phyloP scores from a whole-genome alignment of 2,329 filamentous ascomycete genomes.

The Escovopsis sp. region DNA sequence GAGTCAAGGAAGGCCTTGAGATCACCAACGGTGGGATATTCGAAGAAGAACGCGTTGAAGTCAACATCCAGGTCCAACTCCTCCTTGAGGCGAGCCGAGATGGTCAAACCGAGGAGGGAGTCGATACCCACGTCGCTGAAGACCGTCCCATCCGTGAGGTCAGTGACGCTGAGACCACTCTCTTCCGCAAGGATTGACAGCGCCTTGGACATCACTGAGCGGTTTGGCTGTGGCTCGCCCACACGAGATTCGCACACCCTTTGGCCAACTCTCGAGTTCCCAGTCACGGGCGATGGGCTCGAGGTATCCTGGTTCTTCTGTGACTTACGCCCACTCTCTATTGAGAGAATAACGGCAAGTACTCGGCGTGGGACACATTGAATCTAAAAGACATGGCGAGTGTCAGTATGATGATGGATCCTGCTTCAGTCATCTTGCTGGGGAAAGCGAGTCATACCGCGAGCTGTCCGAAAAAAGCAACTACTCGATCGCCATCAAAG shows the following conservation, averaged over 20 bases:
- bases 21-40: background rate
- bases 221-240: no score
- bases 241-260: no score
- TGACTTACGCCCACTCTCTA: background rate
- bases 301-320: background rate
- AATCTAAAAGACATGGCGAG: constrained; percentile 1
- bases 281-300: background rate
- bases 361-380: constrained; percentile 3
- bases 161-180: constrained; percentile 35
- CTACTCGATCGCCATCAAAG: constrained; percentile 34
- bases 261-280: no score
- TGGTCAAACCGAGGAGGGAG: constrained; percentile 1
- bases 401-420: no score
- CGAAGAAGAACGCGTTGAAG: background rate
- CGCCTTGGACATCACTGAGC: constrained; percentile 11
- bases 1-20: background rate
- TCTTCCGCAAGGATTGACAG: constrained; percentile 40
- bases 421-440: no score
- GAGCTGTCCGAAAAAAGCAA: constrained; percentile 24
- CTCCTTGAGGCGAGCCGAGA: constrained; percentile 3
- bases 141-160: constrained; percentile 27
- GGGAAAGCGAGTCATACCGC: constrained; percentile 30
- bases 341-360: background rate
- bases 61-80: constrained; percentile 3
- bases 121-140: constrained; percentile 1